Evolutionary conservation across 306 rosid species (phyloP).

Genomic region (Cucurbita argyrosperma): DNA sequence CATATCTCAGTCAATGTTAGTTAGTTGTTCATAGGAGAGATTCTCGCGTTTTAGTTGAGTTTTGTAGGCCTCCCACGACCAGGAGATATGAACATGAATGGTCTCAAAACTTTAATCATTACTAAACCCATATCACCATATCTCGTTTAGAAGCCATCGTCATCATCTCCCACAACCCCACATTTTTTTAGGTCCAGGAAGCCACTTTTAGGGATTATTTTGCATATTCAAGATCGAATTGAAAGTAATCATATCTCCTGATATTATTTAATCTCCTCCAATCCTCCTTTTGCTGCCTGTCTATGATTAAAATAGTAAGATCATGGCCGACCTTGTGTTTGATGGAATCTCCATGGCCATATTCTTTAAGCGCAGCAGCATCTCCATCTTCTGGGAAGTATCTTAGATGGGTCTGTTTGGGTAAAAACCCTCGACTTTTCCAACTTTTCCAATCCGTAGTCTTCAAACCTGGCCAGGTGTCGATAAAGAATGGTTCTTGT

Average conservation of each 20-base stretch:
- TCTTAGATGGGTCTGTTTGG: not conserved
- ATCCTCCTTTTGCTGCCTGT: not conserved
- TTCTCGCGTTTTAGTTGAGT: not conserved
- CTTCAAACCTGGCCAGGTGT: not conserved
- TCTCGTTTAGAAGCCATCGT: not conserved
- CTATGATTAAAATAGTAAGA: not conserved
- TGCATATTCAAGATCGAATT: not conserved
- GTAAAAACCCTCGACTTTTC: not conserved
- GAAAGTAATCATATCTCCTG: not conserved
- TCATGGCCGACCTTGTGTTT: not conserved
- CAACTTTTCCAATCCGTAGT: not conserved
- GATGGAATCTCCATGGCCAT: not conserved
- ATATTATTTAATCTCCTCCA: not conserved
- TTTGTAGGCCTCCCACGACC: not conserved
- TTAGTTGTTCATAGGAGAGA: not conserved
- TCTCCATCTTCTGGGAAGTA: not conserved
- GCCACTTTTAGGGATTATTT: not conserved
- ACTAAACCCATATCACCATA: not conserved
- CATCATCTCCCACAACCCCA: not conserved
- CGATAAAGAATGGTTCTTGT: not conserved
- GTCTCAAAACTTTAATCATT: not conserved
- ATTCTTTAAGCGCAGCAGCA: not conserved
- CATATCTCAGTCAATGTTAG: not conserved
- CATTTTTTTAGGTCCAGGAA: not conserved
- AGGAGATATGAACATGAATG: not conserved